phyloP scores from a whole-genome alignment of 139 green algal genomes.

The Coelastrella sp. region DNA sequence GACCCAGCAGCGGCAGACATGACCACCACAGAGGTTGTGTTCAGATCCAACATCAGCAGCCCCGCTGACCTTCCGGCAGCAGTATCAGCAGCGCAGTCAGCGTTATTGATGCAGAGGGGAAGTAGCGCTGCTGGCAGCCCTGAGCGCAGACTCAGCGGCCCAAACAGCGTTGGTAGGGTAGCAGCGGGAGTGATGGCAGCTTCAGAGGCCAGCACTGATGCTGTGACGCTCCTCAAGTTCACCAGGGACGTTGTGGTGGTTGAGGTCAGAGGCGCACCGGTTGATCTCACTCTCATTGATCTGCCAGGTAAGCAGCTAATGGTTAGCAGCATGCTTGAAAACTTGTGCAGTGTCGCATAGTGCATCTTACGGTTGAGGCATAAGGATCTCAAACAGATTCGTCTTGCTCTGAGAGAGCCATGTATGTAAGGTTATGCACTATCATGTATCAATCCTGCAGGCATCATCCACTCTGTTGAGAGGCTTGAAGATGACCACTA shows the following conservation, averaged over 20 bases:
- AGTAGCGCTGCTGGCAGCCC: neutral
- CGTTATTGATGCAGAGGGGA: neutral
- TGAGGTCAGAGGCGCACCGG: constrained; percentile 33
- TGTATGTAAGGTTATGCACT: neutral
- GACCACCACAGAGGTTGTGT: neutral
- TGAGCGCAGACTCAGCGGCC: neutral
- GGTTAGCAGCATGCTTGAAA: neutral
- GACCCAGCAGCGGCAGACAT: too few relatives aligned
- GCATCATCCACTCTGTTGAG: constrained; percentile 26
- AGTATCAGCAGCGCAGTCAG: constrained; percentile 6
- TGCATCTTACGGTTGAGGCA: too few relatives aligned
- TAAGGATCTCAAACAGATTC: too few relatives aligned
- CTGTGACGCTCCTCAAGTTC: constrained; percentile 20
- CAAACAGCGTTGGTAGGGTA: constrained; percentile 14
- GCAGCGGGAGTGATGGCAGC: constrained; percentile 20
- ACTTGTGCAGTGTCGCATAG: too few relatives aligned
- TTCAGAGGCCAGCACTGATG: neutral
- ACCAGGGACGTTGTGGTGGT: constrained; percentile 36
- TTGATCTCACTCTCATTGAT: constrained; percentile 44
- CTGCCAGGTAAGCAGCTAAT: constrained; percentile 17
- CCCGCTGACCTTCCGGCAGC: constrained; percentile 25
- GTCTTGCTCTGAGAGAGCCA: neutral
- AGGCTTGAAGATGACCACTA: constrained; percentile 39
- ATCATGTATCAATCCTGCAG: neutral
- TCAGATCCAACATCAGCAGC: constrained; percentile 31